Conservation (phyloP, 306 rosid genomes). For the Urtica urens region DNA sequence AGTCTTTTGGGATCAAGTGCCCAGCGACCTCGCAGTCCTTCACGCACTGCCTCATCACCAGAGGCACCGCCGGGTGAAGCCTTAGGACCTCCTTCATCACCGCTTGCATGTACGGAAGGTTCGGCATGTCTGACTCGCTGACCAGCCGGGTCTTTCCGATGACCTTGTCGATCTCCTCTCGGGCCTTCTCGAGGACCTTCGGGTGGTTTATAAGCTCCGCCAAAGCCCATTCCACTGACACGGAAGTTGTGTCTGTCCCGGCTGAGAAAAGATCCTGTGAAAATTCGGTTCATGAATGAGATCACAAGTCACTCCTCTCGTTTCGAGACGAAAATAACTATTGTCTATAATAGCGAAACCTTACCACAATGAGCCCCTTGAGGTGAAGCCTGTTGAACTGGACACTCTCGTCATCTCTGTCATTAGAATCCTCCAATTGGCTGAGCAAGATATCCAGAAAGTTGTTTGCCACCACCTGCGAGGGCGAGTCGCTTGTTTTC, state of each 20-base stretch:
- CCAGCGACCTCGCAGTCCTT: slow-evolving; percentile 33
- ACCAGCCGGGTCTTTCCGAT: slow-evolving; percentile 2
- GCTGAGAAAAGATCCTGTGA: slow-evolving; percentile 43
- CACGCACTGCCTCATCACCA: slow-evolving; percentile 37
- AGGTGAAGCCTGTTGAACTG: slow-evolving; percentile 21
- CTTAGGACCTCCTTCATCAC: slow-evolving; percentile 62
- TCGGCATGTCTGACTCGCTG: slow-evolving; percentile 2
- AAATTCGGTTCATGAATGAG: slow-evolving; percentile 22
- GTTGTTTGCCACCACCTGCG: slow-evolving; percentile 3
- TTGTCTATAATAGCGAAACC: too few relatives aligned
- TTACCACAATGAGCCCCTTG: too few relatives aligned
- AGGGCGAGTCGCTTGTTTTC: slow-evolving; percentile 13
- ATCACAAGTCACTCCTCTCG: too few relatives aligned
- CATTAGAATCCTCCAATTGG: background rate
- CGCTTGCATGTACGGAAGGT: slow-evolving; percentile 68
- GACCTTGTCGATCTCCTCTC: background rate
- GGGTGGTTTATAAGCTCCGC: slow-evolving; percentile 40
- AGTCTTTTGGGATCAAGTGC: slow-evolving; percentile 47
- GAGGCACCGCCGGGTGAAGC: slow-evolving; percentile 65
- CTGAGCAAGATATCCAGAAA: background rate
- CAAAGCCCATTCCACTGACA: background rate
- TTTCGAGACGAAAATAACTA: too few relatives aligned
- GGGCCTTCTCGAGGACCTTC: slow-evolving; percentile 6
- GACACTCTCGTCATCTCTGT: background rate
- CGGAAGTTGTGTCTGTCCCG: slow-evolving; percentile 27